A percentile compares a stretch with the other conserved stretches of the same genome.
These are phyloP conservation scores for Colletotrichum karsti DNA, from an alignment of 2,329 filamentous ascomycete genomes.

Conservation along the genomic window DNA sequence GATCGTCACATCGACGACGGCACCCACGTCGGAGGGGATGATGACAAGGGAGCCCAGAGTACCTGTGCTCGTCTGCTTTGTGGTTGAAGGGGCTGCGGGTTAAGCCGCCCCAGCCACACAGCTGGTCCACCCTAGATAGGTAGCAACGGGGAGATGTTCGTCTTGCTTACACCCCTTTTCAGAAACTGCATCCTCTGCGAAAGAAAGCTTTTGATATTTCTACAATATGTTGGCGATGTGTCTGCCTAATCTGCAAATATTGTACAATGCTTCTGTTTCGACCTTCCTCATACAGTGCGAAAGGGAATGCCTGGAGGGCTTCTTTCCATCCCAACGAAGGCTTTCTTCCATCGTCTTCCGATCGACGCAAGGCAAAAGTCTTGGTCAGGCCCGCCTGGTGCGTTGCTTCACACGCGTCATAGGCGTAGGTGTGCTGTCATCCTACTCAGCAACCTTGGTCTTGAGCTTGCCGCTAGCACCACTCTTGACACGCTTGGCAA, in stretches of 20 bases:
- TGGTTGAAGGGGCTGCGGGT: too few relatives aligned
- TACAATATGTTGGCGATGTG: background rate
- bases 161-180: background rate
- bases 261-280: conserved; percentile 18
- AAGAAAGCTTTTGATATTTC: background rate
- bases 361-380: background rate
- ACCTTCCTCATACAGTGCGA: background rate
- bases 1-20: too few relatives aligned
- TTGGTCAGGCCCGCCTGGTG: conserved; percentile 7
- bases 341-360: background rate
- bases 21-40: too few relatives aligned
- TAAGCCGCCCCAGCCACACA: too few relatives aligned
- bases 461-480: conserved; percentile 54
- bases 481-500: conserved; percentile 73
- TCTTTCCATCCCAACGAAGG: background rate
- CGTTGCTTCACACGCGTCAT: background rate
- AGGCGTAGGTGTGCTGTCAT: background rate
- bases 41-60: too few relatives aligned
- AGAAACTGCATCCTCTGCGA: background rate
- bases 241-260: conserved; percentile 13
- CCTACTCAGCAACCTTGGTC: conserved; percentile 28
- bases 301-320: background rate
- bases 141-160: too few relatives aligned
- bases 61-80: too few relatives aligned
- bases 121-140: too few relatives aligned